Percentiles rank a stretch among this genome's conserved stretches.
phyloP scores from a whole-genome alignment of 2,329 filamentous ascomycete genomes.

The Hypoxylon sp. region DNA sequence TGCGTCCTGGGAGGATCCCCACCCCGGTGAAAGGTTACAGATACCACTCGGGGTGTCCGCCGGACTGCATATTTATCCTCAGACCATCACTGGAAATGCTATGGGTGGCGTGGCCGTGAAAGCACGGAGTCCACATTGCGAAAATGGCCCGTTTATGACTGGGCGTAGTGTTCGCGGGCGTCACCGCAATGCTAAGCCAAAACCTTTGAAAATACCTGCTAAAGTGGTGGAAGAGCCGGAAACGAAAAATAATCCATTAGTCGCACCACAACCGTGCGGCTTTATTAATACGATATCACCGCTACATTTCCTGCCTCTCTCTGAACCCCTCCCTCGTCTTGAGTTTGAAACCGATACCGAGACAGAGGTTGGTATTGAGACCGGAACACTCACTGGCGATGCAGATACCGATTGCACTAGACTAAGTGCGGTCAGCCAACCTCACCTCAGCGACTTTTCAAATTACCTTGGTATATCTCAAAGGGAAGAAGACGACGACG shows the following conservation, averaged over 20 bases:
- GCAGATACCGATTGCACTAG: constrained; percentile 48
- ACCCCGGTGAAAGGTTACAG: constrained; percentile 61
- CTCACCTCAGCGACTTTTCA: constrained; percentile 57
- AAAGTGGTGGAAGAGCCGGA: constrained; percentile 49
- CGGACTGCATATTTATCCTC: constrained; percentile 43
- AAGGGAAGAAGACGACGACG: constrained; percentile 50
- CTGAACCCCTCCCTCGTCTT: constrained; percentile 42
- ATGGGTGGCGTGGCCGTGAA: constrained; percentile 67
- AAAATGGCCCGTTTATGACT: constrained; percentile 44
- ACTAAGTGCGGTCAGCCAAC: constrained; percentile 50
- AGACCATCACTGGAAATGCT: constrained; percentile 52
- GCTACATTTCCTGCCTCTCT: constrained; percentile 39
- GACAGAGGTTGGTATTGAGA: constrained; percentile 47
- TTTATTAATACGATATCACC: constrained; percentile 37
- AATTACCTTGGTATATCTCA: constrained; percentile 57
- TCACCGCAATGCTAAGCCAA: constrained; percentile 49
- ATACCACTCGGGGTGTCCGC: constrained; percentile 50
- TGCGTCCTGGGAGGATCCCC: constrained; percentile 61
- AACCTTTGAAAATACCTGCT: constrained; percentile 53
- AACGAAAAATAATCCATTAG: constrained; percentile 42
- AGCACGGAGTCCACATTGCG: constrained; percentile 53
- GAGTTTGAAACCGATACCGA: constrained; percentile 51
- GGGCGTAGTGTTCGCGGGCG: constrained; percentile 48
- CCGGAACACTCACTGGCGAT: constrained; percentile 33
- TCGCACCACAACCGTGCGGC: constrained; percentile 41